Evolutionary conservation across 768 basidiomycete species (phyloP).

Genomic region (Suillus paluster): DNA sequence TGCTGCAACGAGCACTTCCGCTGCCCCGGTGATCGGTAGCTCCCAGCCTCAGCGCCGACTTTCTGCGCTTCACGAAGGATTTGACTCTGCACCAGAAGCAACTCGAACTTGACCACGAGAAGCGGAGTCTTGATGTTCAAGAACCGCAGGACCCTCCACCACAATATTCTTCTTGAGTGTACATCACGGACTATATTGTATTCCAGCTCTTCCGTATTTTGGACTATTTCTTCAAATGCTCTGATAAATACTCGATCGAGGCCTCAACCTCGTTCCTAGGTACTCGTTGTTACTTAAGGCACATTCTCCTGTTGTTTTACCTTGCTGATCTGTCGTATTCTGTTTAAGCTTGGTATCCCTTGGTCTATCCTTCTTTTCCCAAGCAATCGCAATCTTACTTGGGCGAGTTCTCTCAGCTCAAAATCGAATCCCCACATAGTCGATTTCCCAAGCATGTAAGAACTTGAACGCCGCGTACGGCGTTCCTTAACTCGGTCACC

Average conservation of each 20-base stretch:
- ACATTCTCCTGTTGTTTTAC: too few species aligned
- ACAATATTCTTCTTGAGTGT: constrained; percentile 7
- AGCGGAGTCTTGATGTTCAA: constrained; percentile 11
- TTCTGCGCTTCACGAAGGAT: constrained; percentile 15
- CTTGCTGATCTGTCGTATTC: too few species aligned
- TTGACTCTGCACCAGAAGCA: constrained; percentile 15
- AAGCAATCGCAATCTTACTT: too few species aligned
- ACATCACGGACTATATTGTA: background rate
- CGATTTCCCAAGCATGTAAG: too few species aligned
- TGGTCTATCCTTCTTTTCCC: too few species aligned
- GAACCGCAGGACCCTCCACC: constrained; percentile 18
- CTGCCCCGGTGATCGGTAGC: constrained; percentile 82
- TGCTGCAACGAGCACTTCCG: constrained; percentile 53
- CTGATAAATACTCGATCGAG: background rate
- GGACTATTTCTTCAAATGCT: background rate
- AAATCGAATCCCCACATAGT: too few species aligned
- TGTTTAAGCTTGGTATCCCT: too few species aligned
- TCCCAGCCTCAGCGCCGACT: constrained; percentile 1
- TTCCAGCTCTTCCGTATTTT: background rate
- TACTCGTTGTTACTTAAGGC: too few species aligned
- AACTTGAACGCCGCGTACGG: too few species aligned
- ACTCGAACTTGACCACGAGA: constrained; percentile 13
- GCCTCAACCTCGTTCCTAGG: too few species aligned
- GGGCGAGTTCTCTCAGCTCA: too few species aligned
- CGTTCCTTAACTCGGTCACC: too few species aligned